These are phyloP conservation scores for Saururus chinensis DNA, from an alignment of 164 flowering plant genomes.

Conservation along the genomic window DNA sequence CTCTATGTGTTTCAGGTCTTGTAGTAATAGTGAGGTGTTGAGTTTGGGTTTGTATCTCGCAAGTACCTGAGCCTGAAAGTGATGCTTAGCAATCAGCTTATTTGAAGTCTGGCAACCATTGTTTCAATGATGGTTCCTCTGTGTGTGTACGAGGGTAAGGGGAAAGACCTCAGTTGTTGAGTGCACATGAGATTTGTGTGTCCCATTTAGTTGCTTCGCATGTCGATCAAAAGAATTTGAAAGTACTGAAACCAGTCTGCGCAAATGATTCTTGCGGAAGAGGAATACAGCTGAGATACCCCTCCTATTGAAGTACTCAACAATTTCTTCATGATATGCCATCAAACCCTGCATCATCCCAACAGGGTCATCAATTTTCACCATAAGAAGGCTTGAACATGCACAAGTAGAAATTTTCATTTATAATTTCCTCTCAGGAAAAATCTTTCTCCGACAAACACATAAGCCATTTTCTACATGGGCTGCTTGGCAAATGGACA, in stretches of 20 bases:
- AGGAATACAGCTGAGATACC: constrained; percentile 48
- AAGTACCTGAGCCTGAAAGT: constrained; percentile 47
- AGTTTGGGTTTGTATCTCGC: constrained; percentile 49
- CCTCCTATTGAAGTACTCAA: constrained; percentile 25
- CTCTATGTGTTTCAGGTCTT: constrained; percentile 27
- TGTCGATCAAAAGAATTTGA: constrained; percentile 49
- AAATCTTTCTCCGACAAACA: not conserved
- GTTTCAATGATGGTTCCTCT: not conserved
- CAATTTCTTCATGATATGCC: constrained; percentile 26
- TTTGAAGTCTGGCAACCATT: not conserved
- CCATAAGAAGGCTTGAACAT: no score
- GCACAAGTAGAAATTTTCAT: not conserved
- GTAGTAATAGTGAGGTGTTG: constrained; percentile 26
- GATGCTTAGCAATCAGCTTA: not conserved
- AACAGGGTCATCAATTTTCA: no score
- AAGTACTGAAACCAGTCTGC: constrained; percentile 46
- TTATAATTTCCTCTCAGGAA: not conserved
- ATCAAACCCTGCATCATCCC: constrained; percentile 28
- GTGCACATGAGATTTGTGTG: constrained; percentile 70
- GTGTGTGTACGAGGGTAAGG: not conserved
- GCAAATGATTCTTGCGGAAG: constrained; percentile 46
- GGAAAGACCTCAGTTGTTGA: constrained; percentile 36
- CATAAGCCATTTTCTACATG: no score
- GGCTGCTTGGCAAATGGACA: no score
- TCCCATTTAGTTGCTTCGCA: constrained; percentile 50